These are phyloP conservation scores for Calocera viscosa DNA, from an alignment of 768 basidiomycete species.

Conservation along the genomic window DNA sequence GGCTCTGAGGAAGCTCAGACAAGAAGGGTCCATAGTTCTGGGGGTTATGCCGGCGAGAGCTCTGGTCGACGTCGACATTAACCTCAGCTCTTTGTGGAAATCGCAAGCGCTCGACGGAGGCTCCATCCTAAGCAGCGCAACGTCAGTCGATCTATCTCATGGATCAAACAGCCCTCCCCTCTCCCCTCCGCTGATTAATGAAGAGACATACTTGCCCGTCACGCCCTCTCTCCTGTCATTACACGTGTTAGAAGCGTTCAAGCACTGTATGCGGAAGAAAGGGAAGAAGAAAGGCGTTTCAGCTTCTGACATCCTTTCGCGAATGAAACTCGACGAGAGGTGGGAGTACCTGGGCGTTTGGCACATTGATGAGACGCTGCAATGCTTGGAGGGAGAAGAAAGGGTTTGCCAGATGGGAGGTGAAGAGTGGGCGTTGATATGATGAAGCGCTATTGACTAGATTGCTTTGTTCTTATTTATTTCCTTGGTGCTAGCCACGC, in stretches of 20 bases:
- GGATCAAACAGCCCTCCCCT: neutral
- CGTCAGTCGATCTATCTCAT: neutral
- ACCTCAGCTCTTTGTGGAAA: neutral
- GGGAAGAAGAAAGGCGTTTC: neutral
- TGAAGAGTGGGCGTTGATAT: neutral
- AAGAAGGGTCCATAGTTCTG: neutral
- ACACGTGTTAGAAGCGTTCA: neutral
- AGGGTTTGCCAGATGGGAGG: neutral
- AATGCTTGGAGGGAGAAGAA: neutral
- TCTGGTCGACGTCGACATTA: neutral
- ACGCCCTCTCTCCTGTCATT: neutral
- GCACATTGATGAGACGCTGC: neutral
- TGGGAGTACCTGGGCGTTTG: neutral
- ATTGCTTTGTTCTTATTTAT: no score
- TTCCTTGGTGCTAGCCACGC: no score
- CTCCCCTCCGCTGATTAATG: neutral
- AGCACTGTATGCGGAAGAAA: neutral
- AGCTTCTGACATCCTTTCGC: neutral
- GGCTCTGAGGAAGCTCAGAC: neutral
- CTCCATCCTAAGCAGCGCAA: neutral
- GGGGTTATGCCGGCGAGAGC: neutral
- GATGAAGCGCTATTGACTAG: no score
- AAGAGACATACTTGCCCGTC: neutral
- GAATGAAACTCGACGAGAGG: neutral
- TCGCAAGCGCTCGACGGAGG: neutral